A percentile compares a stretch with the other conserved stretches of the same genome.
Evolutionary conservation across 2,329 filamentous ascomycete genomes (phyloP).

Genomic region (Ophiostoma himal-ulmi): DNA sequence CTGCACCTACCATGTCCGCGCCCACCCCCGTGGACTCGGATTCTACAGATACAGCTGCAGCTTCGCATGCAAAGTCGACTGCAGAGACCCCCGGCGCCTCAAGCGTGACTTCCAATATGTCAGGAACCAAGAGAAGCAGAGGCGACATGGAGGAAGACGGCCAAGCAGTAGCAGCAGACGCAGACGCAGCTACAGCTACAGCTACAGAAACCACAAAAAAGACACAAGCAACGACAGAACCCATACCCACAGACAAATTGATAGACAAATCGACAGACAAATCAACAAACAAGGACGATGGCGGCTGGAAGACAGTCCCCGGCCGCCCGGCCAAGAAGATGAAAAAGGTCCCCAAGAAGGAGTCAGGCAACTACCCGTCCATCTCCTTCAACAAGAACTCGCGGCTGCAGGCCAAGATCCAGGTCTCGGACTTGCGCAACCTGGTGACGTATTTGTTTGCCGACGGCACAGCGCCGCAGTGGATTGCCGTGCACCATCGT

Average conservation of each 20-base stretch:
- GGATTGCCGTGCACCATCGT: conserved; percentile 58
- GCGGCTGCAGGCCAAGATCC: conserved; percentile 56
- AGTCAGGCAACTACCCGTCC: conserved; percentile 53
- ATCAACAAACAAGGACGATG: conserved; percentile 21
- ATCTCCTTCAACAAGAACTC: conserved; percentile 53
- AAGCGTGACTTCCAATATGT: background rate
- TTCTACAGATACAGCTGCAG: background rate
- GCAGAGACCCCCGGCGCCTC: background rate
- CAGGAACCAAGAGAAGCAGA: conserved; percentile 9
- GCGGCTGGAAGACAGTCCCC: conserved; percentile 48
- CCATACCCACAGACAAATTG: background rate
- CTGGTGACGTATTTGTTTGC: conserved; percentile 62
- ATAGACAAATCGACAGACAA: background rate
- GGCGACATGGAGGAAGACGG: conserved; percentile 10
- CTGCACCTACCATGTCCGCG: background rate
- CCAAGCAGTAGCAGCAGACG: background rate
- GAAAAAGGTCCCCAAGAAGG: conserved; percentile 55
- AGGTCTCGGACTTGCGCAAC: conserved; percentile 57
- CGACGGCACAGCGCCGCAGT: conserved; percentile 59
- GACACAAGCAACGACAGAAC: background rate
- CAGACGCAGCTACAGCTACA: background rate
- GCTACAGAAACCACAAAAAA: background rate
- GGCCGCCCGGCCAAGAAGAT: conserved; percentile 45
- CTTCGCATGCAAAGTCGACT: background rate
- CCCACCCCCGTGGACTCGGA: background rate